A percentile compares a stretch with the other conserved stretches of the same genome.
Evolutionary conservation across 768 basidiomycete genomes (phyloP).

Genomic region (Mrakia hoshinonis): DNA sequence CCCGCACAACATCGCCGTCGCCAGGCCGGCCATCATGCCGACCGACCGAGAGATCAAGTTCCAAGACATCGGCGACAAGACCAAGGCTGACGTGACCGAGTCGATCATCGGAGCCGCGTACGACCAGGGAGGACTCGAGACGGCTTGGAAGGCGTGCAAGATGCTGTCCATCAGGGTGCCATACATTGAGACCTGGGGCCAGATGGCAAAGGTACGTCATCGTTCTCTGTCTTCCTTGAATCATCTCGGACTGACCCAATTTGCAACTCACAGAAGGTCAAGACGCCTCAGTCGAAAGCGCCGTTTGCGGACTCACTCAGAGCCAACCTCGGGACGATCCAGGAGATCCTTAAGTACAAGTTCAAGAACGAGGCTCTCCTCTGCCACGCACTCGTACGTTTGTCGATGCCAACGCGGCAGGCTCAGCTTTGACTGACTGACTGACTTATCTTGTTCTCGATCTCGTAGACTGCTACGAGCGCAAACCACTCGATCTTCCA

Average conservation of each 20-base stretch:
- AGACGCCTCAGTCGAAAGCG: slow-evolving; percentile 40
- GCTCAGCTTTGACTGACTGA: neutral
- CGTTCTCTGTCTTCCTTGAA: too few species aligned
- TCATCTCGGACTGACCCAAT: neutral
- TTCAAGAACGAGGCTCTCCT: slow-evolving; percentile 59
- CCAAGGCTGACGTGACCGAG: slow-evolving; percentile 74
- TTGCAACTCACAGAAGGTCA: neutral
- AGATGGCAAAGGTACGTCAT: slow-evolving; percentile 47
- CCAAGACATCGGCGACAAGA: slow-evolving; percentile 55
- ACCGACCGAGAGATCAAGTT: slow-evolving; percentile 5
- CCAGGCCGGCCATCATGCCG: slow-evolving; percentile 5
- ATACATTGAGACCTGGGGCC: slow-evolving; percentile 59
- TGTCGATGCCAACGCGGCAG: neutral
- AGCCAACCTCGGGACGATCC: slow-evolving; percentile 51
- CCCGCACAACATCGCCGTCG: slow-evolving; percentile 6
- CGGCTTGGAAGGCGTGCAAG: slow-evolving; percentile 57
- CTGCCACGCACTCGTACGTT: slow-evolving; percentile 61
- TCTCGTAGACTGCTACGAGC: slow-evolving; percentile 57
- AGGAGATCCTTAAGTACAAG: slow-evolving; percentile 56
- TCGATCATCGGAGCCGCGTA: slow-evolving; percentile 77
- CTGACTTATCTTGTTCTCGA: neutral
- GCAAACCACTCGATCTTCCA: slow-evolving; percentile 57
- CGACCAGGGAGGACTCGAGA: slow-evolving; percentile 60
- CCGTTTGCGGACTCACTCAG: slow-evolving; percentile 46
- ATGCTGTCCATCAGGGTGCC: slow-evolving; percentile 59